Evolutionary conservation across 2,329 filamentous ascomycete species (phyloP).

Genomic region (Arthroderma sp.): DNA sequence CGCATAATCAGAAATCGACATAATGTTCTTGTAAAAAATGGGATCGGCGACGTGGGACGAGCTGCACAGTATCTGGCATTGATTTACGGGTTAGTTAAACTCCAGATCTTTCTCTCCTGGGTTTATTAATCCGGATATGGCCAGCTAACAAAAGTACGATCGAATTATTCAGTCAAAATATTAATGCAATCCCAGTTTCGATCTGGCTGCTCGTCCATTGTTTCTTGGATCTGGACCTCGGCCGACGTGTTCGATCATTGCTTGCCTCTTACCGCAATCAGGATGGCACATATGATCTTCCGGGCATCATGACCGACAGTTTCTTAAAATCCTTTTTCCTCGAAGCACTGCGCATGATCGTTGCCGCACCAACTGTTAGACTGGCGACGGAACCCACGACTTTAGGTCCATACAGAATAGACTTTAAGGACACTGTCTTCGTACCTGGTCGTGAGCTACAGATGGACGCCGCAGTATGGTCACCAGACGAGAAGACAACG

Average conservation of each 20-base stretch:
- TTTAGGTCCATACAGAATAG: constrained; percentile 7
- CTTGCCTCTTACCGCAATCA: constrained; percentile 2
- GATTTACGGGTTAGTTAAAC: constrained; percentile 6
- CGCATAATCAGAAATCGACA: constrained; percentile 3
- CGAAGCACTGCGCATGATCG: constrained; percentile 5
- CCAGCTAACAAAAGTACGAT: no score
- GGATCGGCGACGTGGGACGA: constrained; percentile 4
- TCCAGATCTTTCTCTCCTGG: not conserved
- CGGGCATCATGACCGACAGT: constrained; percentile 3
- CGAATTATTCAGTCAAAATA: constrained; percentile 6
- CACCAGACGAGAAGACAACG: not conserved
- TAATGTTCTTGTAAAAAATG: constrained; percentile 3
- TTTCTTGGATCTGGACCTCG: constrained; percentile 2
- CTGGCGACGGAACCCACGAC: constrained; percentile 5
- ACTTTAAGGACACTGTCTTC: constrained; percentile 4
- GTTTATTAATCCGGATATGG: not conserved
- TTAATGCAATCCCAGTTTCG: constrained; percentile 5
- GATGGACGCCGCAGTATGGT: constrained; percentile 7
- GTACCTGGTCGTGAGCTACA: constrained; percentile 7
- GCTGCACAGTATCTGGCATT: constrained; percentile 4
- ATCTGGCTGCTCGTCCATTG: constrained; percentile 8
- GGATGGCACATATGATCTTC: constrained; percentile 6
- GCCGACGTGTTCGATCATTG: not conserved
- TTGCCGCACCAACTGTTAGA: constrained; percentile 5
- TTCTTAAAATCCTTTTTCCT: constrained; percentile 9